Percentiles rank a stretch among this genome's conserved stretches.
Evolutionary conservation across 345 rosid species (phyloP).

Genomic region (Syzygium oleosum): DNA sequence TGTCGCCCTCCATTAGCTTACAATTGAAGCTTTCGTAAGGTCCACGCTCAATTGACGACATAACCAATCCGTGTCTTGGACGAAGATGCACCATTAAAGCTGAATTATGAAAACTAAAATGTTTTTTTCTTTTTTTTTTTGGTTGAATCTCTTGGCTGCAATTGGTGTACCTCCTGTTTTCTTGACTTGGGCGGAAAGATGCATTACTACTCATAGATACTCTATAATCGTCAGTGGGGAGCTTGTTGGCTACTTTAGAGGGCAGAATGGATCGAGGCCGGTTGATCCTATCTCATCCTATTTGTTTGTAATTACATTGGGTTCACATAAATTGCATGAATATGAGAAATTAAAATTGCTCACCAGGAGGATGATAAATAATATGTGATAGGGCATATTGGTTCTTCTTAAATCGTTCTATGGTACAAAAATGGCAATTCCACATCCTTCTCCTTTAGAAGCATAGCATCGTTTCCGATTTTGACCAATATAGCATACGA

Average conservation of each 20-base stretch:
- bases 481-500: neutral
- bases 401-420: neutral
- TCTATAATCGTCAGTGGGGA: neutral
- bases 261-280: too few relatives aligned
- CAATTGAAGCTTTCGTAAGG: neutral
- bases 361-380: neutral
- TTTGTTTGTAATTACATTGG: neutral
- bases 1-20: neutral
- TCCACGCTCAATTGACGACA: neutral
- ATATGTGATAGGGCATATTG: neutral
- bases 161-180: neutral
- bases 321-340: neutral
- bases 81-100: neutral
- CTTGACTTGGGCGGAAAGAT: neutral
- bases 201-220: neutral
- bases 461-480: neutral
- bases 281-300: too few relatives aligned
- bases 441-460: neutral
- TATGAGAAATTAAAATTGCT: neutral
- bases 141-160: neutral
- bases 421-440: neutral
- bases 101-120: neutral
- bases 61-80: neutral
- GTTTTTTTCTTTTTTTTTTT: neutral
- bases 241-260: neutral